phyloP scores from a whole-genome alignment of 176 grass and related monocot genomes.

The Elymus sibiricus region DNA sequence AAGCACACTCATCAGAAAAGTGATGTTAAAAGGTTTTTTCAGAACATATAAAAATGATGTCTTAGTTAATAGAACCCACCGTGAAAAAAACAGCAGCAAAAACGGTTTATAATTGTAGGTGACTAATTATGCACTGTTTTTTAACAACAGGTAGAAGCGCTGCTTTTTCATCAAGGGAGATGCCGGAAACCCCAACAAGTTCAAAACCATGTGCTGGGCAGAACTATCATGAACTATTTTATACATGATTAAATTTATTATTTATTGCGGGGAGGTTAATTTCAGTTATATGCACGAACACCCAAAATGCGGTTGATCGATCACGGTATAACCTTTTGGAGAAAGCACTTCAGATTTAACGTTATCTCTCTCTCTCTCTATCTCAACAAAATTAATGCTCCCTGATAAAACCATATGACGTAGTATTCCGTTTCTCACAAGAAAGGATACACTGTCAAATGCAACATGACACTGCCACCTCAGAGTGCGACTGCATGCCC shows the following conservation, averaged over 20 bases:
- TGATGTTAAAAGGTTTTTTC: not conserved
- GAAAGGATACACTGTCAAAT: not conserved
- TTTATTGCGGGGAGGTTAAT: not conserved
- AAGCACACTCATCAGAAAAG: not conserved
- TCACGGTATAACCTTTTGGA: not conserved
- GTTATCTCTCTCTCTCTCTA: not conserved
- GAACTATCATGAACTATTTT: too few species aligned
- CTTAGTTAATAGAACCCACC: too few species aligned
- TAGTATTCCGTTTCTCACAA: not conserved
- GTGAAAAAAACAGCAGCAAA: too few species aligned
- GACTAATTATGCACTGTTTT: too few species aligned
- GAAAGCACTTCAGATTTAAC: too few species aligned
- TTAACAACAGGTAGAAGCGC: too few species aligned
- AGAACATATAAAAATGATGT: too few species aligned
- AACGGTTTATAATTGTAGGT: too few species aligned
- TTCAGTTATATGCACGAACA: not conserved
- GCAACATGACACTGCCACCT: not conserved
- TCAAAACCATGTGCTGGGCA: too few species aligned
- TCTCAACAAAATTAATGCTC: not conserved
- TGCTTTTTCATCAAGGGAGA: too few species aligned
- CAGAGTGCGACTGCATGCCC: not conserved
- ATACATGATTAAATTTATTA: too few species aligned
- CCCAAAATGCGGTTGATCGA: not conserved
- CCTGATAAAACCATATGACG: not conserved
- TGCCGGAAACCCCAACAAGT: too few species aligned